Evolutionary conservation across 306 rosid species (phyloP), one percentile per base, ranked within the genome.

Genomic region (Lathyrus sativus): DNA sequence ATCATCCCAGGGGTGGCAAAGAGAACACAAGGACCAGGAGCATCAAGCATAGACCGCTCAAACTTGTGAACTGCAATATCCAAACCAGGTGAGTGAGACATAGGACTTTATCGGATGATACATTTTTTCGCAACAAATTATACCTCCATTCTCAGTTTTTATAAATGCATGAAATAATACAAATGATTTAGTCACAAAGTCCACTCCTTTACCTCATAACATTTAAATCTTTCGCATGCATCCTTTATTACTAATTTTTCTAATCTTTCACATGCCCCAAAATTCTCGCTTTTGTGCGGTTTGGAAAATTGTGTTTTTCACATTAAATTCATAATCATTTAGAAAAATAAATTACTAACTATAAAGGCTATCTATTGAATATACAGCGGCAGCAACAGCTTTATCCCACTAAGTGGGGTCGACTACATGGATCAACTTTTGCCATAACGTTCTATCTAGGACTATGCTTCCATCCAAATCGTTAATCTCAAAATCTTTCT

Each of bases 1-100:
- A 92, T 75, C 98, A 87, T 90, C 82, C 96, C 96, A 50, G 98
- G 98, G n/a, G 96, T 88, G 63, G 98, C 96, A 49, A 92, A 92
- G 76, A 92, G 96, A 82, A 90, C 96, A 82, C 98, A 92, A 64
- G 98, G 91, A 74, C 98, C 98, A 80, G 93, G 87, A 61, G 86
- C 85, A 70, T 88, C 74, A 14, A 90, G 74, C 96, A 90, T 86
- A 45, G 96, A 88, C 45, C 93, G 82, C 8, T 92, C 96, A 70
- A 88, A 92, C n/a, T 82, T 76, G 70, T 79, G 86, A 77, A 88
- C 96, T 92, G 86, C 75, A 76, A 58, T 56, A 89, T 65, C 74
- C 72, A 83, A 76, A 75, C 62, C 76, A 78, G 59, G 61, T 19
- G 58, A 70, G 14, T 76, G 67, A 71, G 69, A 38, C 60, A 22